Evolutionary conservation across 768 basidiomycete genomes (phyloP), one percentile per base, ranked within the genome.

Genomic region (Russula abietina): DNA sequence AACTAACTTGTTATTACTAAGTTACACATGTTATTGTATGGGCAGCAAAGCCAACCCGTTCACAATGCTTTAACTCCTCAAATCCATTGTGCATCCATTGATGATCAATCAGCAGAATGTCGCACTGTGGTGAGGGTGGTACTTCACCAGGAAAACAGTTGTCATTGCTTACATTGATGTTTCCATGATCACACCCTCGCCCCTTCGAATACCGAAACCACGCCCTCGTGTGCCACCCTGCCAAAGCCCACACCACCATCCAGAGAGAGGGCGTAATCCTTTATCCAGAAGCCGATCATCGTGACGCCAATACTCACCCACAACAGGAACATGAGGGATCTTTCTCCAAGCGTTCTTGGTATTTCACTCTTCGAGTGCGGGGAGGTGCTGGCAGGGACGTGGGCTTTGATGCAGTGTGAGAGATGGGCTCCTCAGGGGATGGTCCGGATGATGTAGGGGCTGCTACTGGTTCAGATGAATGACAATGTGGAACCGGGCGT

Each of bases 301-400:
- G 71, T 97, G 94, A 5, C 90, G 87, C 93, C 92, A 97, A 71
- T 96, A 97, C 65, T 87, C 88, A 59, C 94, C 94, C 26, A 95
- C 89, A 28, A 86, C 88, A 26, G 94, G 94, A 32, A 92, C 89
- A 72, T 87, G 91, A 90, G 2, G 94, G 93, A 71, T 97, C 94
- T 12, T 75, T 78, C 61, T 91, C 87, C 28, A 96, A 78, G 33
- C 87, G 85, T 66, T 90, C 82, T 65, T 91, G 87, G 74, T 97
- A 96, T 22, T 85, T 89, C 43, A 86, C 90, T 26, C 83, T 80
- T 61, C 83, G 85, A 4, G 82, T 82, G 24, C 76, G 75, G 17
- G 80, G 81, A 54, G 55, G 71, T 61, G 65, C 55, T 54, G 70
- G 65, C 38, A 53, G 68, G 55, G 66, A 59, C 62, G 73, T 69